Base-by-base conservation (phyloP, 768 basidiomycete genomes). In the Termitomyces sp. region DNA sequence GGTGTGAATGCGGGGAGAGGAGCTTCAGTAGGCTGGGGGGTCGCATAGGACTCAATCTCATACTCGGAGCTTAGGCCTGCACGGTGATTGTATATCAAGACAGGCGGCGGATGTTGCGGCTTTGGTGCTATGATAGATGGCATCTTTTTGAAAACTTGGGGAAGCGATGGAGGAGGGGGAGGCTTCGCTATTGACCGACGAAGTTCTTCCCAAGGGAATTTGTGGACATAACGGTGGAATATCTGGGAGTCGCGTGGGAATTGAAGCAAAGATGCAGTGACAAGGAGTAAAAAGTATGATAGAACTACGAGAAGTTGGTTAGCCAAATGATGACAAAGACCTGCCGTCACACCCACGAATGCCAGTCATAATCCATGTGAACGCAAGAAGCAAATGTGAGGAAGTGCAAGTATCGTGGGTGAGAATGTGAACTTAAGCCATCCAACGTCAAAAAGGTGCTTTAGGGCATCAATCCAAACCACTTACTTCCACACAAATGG, bases 301-400 rank as follows among this genome's bases (percentile, higher is more conserved):
- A 89, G 68, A 56, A 89, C 88, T 91, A 60, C 5, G 43, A 11
- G 51, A 57, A 47, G 49, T 60, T 29, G 51, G 51, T 49, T 54
- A 60, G 49, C 11, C 56, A n/a, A 45, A 52, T 55, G 40, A 57
- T 36, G 17, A 15, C 45, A 2, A 54, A 47, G 36, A 46, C 9
- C 34, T 46, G 10, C 31, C 32, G 17, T 31, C 57, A 32, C 32
- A 77, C 82, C 59, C 59, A 85, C 83, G 68, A 38, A 71, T 69
- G 49, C 71, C 56, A 32, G 79, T 72, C 46, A 61, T 60, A 11
- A 68, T 60, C 71, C 71, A 72, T 55, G 83, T 77, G 66, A 89
- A 87, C 3, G 80, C 85, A 62, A 85, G 73, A 34, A 91, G 73
- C 34, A 87, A 76, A 49, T 72, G 77, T 25, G 79, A 77, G 9